Evolutionary conservation across 1,139 yeast genomes (phyloP), one percentile per base, ranked within the genome.

Genomic region (Sugiyamaella pinicola): DNA sequence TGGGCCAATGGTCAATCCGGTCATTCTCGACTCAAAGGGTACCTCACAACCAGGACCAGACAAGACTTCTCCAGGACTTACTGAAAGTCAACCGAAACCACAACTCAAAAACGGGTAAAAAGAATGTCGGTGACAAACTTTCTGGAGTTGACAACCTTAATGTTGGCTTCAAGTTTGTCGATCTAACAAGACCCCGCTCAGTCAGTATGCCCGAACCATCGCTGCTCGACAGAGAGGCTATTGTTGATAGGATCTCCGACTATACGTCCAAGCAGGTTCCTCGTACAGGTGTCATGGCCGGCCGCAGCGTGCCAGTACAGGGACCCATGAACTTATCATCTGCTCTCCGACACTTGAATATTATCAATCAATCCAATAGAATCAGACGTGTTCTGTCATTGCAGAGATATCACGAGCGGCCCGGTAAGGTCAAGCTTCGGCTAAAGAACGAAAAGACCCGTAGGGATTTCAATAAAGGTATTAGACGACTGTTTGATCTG

Each of bases 271-370:
- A 49, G 28, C 54, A 56, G 45, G 53, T 62, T 22, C 71, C 71
- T 13, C 61, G 71, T 29, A 67, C 71, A 2, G 74, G 74, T n/a
- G 60, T 59, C 28, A 56, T 59, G 43, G 73, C 69, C 15, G 72
- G 73, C 38, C 65, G 74, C 31, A 53, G 55, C 26, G 48, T 49
- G 4, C 51, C 60, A 1, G 70, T 67, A 7, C 54, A 57, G 4
- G 60, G 59, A 37, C 54, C 60, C 6, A 41, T 47, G 19, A 61
- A 61, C 18, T 59, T 70, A 40, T 58, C 58, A 18, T 53, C 54
- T 12, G 69, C 70, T 4, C 52, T 69, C 21, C 52, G 66, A n/a
- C 60, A 59, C 48, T 58, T 70, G 39, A 61, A 64, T 53, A 54
- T 55, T 33, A 52, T 65, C 45, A 70, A 70, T 61, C 53, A 54